phyloP scores from a whole-genome alignment of 2,329 filamentous ascomycete genomes.

The Exophiala aquamarina region DNA sequence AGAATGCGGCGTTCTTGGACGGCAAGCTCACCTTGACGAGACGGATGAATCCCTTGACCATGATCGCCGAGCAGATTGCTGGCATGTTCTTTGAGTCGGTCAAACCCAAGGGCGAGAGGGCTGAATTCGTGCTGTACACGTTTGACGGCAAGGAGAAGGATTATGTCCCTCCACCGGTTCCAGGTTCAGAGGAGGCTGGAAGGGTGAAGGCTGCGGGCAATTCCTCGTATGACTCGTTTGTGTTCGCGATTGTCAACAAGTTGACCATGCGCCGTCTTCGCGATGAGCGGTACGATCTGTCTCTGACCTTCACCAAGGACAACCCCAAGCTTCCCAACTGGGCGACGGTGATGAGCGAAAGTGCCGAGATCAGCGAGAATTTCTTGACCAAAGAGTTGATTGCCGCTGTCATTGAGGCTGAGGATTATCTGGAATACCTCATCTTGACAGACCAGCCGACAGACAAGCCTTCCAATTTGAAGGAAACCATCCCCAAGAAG shows the following conservation, averaged over 20 bases:
- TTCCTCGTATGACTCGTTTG: constrained; percentile 80
- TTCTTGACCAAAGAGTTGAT: constrained; percentile 86
- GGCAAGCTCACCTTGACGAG: constrained; percentile 78
- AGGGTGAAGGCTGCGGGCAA: constrained; percentile 61
- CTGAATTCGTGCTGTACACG: constrained; percentile 77
- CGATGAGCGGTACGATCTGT: constrained; percentile 91
- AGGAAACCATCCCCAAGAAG: constrained; percentile 83
- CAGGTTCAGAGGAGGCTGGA: constrained; percentile 59
- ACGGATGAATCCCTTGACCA: constrained; percentile 76
- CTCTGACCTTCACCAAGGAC: constrained; percentile 90
- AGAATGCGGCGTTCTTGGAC: constrained; percentile 90
- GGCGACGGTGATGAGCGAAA: constrained; percentile 95
- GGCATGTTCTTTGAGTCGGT: constrained; percentile 80
- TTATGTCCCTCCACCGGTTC: constrained; percentile 65
- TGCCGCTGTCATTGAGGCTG: constrained; percentile 73
- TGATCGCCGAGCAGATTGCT: constrained; percentile 65
- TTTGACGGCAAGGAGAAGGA: constrained; percentile 90
- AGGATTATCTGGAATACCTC: constrained; percentile 79
- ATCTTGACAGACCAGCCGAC: constrained; percentile 86
- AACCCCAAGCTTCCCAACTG: constrained; percentile 83
- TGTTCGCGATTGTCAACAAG: constrained; percentile 96
- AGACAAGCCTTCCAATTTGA: constrained; percentile 80
- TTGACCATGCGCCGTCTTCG: constrained; percentile 85
- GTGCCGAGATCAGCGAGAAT: constrained; percentile 85
- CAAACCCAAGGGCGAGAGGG: constrained; percentile 65